Evolutionary conservation across 768 basidiomycete species (phyloP), one percentile per base, ranked within the genome.

Genomic region (Pholiota microspora): DNA sequence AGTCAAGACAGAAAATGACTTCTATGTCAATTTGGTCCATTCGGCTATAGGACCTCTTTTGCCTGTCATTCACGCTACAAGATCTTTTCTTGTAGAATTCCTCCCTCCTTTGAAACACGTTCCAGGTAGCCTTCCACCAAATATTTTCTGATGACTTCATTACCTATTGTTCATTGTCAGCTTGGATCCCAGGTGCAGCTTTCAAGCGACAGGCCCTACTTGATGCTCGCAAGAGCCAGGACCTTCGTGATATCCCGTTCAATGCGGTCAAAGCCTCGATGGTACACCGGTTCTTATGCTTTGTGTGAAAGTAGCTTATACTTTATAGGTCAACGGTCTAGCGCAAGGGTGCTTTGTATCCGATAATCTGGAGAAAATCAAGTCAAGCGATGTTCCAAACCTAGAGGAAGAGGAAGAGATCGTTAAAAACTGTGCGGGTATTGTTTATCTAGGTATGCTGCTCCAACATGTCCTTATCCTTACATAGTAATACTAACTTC

Each of bases 401-500:
- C 48, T 62, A 21, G n/a, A 13, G 13, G 56, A 55, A 18, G 46
- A 61, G n/a, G 65, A 71, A 45, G 72, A 75, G 45, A 60, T 70
- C 4, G 67, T 76, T 45, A 77, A 64, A 55, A 73, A 74, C 34
- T 74, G 72, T 36, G 75, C 76, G 27, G 75, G 69, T 4, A 67
- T 77, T 35, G 70, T 71, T 6, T 79, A 75, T 49, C 60, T 71
- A 21, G 75, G 76, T 76, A 45, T 48, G 27, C 16, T 2, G 3
- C 8, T 7, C 13, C 8, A 7, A 4, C 12, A 4, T 23, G 4
- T 4, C n/a, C 36, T 21, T 16, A 4, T 47, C 6, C 0, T 38
- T 28, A 2, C 6, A 21, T 27, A 8, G 10, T n/a, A 28, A 3
- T n/a, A 21, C 7, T 35, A 0, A 2, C 8, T 36, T 13, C 28